These are phyloP conservation scores for Condylostoma magnum DNA, from an alignment of 169 alveolate genomes.

Conservation along the genomic window DNA sequence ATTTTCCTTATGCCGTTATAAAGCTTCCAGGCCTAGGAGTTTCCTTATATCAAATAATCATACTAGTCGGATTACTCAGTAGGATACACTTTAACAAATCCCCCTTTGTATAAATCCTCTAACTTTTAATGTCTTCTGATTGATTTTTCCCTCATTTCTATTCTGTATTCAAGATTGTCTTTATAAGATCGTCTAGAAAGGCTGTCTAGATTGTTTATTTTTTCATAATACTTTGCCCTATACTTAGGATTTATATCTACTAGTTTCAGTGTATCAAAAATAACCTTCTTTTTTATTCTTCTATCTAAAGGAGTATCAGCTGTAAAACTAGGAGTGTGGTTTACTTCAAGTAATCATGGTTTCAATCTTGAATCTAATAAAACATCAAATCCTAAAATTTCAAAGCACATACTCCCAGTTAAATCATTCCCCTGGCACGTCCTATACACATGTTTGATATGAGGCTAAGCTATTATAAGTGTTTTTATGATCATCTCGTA, in stretches of 20 bases:
- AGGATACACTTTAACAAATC: conserved; percentile 81
- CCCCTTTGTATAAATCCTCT: conserved; percentile 80
- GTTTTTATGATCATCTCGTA: conserved; percentile 57
- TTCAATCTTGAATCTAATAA: conserved; percentile 49
- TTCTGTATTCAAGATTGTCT: conserved; percentile 13
- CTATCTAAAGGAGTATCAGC: conserved; percentile 66
- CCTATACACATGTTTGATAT: conserved; percentile 53
- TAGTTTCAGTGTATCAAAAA: conserved; percentile 51
- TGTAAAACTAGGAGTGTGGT: conserved; percentile 69
- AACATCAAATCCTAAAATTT: conserved; percentile 71
- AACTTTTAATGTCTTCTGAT: conserved; percentile 21
- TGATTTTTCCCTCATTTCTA: conserved; percentile 1
- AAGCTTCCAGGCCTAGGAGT: too few species aligned
- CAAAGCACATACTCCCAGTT: conserved; percentile 56
- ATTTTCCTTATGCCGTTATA: too few species aligned
- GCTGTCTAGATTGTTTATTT: neutral
- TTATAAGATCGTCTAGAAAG: neutral
- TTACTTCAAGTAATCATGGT: conserved; percentile 72
- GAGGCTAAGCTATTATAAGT: conserved; percentile 53
- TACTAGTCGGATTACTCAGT: conserved; percentile 38
- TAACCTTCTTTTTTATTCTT: conserved; percentile 51
- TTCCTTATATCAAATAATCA: conserved; percentile 40
- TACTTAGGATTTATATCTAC: conserved; percentile 30
- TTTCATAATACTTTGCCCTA: neutral
- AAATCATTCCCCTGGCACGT: conserved; percentile 64